phyloP scores from a whole-genome alignment of 495 filamentous ascomycete genomes.

The Cercophora sp. region DNA sequence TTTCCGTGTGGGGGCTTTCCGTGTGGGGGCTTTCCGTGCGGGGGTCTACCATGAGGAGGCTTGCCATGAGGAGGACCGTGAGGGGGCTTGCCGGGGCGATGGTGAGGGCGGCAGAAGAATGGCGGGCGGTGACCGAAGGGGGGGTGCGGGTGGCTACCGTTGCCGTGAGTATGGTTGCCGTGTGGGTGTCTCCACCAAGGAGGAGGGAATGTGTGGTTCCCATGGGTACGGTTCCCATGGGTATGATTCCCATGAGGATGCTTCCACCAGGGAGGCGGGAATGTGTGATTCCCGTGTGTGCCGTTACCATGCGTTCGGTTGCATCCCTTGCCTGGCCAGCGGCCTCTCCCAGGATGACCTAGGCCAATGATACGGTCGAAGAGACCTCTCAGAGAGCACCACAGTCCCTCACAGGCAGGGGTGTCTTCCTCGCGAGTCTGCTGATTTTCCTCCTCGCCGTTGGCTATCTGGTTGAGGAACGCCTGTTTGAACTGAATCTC shows the following conservation, averaged over 20 bases:
- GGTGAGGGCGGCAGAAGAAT: slow-evolving; percentile 13
- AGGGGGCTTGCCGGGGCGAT: slow-evolving; percentile 11
- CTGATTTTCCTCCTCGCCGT: neutral
- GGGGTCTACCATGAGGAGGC: slow-evolving; percentile 8
- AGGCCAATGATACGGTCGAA: slow-evolving; percentile 11
- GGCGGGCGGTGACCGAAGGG: slow-evolving; percentile 18
- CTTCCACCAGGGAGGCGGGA: slow-evolving; percentile 2
- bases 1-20: neutral
- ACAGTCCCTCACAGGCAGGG: slow-evolving; percentile 12
- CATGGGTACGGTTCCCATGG: slow-evolving; percentile 7
- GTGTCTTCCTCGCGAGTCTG: slow-evolving; percentile 10
- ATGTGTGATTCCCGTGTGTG: slow-evolving; percentile 2
- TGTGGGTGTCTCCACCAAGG: slow-evolving; percentile 4
- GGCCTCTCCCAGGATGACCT: neutral
- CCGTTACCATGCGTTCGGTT: slow-evolving; percentile 8
- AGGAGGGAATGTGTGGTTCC: slow-evolving; percentile 3
- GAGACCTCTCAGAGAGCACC: slow-evolving; percentile 13
- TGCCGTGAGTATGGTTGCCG: slow-evolving; percentile 19
- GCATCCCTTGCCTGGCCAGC: slow-evolving; percentile 3
- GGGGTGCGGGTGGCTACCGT: slow-evolving; percentile 18
- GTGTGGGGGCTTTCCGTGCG: slow-evolving; percentile 3
- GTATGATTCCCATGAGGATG: slow-evolving; percentile 12
- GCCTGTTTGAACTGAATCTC: slow-evolving; percentile 28
- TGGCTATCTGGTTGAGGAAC: slow-evolving; percentile 16
- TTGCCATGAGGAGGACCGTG: slow-evolving; percentile 22